Evolutionary conservation across 306 rosid species (phyloP), one percentile per base, ranked within the genome.

Genomic region (Alnus rubra): DNA sequence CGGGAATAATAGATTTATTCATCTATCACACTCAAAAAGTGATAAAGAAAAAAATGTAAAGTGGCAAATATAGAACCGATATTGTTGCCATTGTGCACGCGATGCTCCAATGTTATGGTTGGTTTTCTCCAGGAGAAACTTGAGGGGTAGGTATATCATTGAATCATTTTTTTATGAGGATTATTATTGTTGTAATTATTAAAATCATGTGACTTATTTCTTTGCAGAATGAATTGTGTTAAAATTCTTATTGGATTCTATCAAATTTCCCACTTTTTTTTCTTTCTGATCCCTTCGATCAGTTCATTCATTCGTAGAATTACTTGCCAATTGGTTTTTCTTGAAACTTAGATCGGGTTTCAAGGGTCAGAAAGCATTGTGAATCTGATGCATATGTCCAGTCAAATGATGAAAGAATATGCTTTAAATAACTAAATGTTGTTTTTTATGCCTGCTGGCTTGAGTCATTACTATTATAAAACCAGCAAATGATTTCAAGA

Each of bases 1-100:
- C 97, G 0, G 97, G 97, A 56, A 90, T 94, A 54, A 72, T 94
- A 49, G 97, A 94, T 86, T 87, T 96, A 31, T 92, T 90, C 0
- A 75, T 94, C 86, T 90, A 90, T 80, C 81, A 92, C 78, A 93
- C 97, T 64, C 89, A 86, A 80, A 90, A 75, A 83, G 87, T 85
- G 78, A 85, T 94, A 59, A 94, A 89, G 83, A 92, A 73, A 87
- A 93, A 90, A 87, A 81, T 86, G 75, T 88, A 85, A 83, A 77
- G 87, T 28, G 96, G 96, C 35, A 90, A 89, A 82, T 84, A 74
- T 77, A 73, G 87, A 23, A 23, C 68, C 90, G 78, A 88, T 77
- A 9, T 42, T 65, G 76, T 73, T 47, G 23, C 68, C 71, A 74
- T 62, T 51, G 45, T 79, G 31, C 74, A 15, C 49, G 33, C 14